Conservation (phyloP, 805 yeast species). For the Candida cerambycidarum region DNA sequence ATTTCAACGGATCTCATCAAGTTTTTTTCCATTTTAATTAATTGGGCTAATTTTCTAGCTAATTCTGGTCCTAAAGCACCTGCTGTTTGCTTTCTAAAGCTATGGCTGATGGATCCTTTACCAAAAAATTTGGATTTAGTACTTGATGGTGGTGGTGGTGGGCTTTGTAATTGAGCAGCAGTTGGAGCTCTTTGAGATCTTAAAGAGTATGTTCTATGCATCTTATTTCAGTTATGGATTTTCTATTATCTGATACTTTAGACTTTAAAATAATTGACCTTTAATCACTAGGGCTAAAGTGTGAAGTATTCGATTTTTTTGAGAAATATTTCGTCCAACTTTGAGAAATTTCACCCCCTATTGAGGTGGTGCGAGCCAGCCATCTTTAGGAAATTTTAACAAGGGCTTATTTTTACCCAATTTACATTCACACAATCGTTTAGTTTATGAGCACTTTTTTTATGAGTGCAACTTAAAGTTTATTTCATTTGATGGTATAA, state of each 20-base stretch:
- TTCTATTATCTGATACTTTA: no score
- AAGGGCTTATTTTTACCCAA: no score
- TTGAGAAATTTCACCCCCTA: conserved; percentile 7
- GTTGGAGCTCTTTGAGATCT: conserved; percentile 80
- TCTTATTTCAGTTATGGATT: no score
- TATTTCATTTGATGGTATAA: neutral
- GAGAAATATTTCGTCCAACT: conserved; percentile 6
- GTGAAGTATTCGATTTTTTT: neutral
- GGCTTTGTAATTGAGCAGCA: conserved; percentile 75
- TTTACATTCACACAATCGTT: no score
- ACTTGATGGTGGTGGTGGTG: conserved; percentile 78
- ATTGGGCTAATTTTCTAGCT: conserved; percentile 84
- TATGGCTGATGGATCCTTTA: conserved; percentile 63
- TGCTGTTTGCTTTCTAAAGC: conserved; percentile 79
- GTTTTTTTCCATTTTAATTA: conserved; percentile 95
- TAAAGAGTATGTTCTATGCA: conserved; percentile 85
- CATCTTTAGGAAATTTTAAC: conserved; percentile 1
- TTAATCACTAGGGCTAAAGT: neutral
- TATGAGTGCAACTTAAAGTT: neutral
- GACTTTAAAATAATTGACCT: neutral
- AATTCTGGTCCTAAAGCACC: conserved; percentile 94
- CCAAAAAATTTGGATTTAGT: conserved; percentile 77
- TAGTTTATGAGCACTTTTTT: no score
- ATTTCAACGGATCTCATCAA: conserved; percentile 92
- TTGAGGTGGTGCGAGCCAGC: conserved; percentile 1